Percentiles rank a stretch among this genome's conserved stretches.
phyloP scores from a whole-genome alignment of 441 rosid genomes.

The Geranium incanum region DNA sequence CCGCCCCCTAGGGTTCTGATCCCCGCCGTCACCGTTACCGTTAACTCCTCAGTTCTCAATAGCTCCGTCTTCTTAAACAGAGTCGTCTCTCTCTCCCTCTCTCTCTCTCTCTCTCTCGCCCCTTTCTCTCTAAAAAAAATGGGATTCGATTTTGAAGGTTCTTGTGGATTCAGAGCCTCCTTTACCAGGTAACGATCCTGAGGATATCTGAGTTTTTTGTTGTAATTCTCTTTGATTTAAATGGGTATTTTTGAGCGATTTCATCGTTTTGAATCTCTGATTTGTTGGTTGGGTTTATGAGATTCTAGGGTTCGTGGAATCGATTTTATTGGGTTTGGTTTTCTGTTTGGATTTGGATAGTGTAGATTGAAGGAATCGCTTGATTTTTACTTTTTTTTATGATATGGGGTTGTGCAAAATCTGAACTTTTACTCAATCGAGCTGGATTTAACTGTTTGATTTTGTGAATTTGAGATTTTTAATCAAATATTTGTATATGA shows the following conservation, averaged over 20 bases:
- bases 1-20: background rate
- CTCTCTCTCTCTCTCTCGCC: constrained; percentile 10
- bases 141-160: constrained; percentile 30
- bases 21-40: constrained; percentile 21
- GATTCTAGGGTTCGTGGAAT: constrained; percentile 30
- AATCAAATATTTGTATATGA: background rate
- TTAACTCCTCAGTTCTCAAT: background rate
- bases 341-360: constrained; percentile 24
- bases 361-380: background rate
- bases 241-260: constrained; percentile 20
- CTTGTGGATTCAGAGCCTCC: constrained; percentile 32
- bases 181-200: constrained; percentile 29
- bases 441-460: background rate
- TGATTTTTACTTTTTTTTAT: constrained; percentile 3
- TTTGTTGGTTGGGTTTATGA: constrained; percentile 8
- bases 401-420: constrained; percentile 12
- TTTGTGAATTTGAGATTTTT: background rate
- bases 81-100: constrained; percentile 18
- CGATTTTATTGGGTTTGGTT: constrained; percentile 9
- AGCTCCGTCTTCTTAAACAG: constrained; percentile 35
- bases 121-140: constrained; percentile 19
- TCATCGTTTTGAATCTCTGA: constrained; percentile 28
- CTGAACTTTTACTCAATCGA: constrained; percentile 3
- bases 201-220: constrained; percentile 14
- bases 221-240: constrained; percentile 8